Conservation (phyloP, 495 filamentous ascomycete species). For the Astrothelium macrocarpum region DNA sequence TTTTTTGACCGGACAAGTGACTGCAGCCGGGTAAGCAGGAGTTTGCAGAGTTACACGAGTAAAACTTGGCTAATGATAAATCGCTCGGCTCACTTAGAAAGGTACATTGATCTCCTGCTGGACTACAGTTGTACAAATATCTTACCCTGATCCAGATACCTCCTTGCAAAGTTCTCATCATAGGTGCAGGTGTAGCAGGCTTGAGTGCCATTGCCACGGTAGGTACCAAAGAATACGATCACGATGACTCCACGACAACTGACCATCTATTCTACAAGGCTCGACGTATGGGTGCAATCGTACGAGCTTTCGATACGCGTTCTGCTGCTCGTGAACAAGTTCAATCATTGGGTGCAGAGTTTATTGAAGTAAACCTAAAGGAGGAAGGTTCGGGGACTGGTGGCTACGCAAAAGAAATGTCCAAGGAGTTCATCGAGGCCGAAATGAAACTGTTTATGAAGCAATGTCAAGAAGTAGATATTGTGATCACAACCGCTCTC, state of each 20-base stretch:
- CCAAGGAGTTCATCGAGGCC: slow-evolving; percentile 75
- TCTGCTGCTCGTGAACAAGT: slow-evolving; percentile 72
- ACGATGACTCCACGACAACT: not conserved
- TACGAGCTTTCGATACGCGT: slow-evolving; percentile 73
- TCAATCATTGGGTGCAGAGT: slow-evolving; percentile 73
- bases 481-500: slow-evolving; percentile 73
- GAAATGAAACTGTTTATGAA: slow-evolving; percentile 82
- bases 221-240: not conserved
- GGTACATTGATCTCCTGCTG: slow-evolving; percentile 9
- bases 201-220: slow-evolving; percentile 67
- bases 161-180: slow-evolving; percentile 72
- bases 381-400: slow-evolving; percentile 75
- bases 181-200: slow-evolving; percentile 74
- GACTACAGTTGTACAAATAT: not conserved
- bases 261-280: slow-evolving; percentile 30
- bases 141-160: slow-evolving; percentile 47
- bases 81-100: slow-evolving; percentile 14
- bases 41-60: slow-evolving; percentile 11
- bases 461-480: slow-evolving; percentile 74
- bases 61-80: slow-evolving; percentile 14
- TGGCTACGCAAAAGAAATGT: slow-evolving; percentile 82
- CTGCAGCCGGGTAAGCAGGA: slow-evolving; percentile 52
- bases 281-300: slow-evolving; percentile 70
- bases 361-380: slow-evolving; percentile 72
- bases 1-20: slow-evolving; percentile 74